Evolutionary conservation across 2,329 filamentous ascomycete species (phyloP), one percentile per base, ranked within the genome.

Genomic region (Fusarium anguioides): DNA sequence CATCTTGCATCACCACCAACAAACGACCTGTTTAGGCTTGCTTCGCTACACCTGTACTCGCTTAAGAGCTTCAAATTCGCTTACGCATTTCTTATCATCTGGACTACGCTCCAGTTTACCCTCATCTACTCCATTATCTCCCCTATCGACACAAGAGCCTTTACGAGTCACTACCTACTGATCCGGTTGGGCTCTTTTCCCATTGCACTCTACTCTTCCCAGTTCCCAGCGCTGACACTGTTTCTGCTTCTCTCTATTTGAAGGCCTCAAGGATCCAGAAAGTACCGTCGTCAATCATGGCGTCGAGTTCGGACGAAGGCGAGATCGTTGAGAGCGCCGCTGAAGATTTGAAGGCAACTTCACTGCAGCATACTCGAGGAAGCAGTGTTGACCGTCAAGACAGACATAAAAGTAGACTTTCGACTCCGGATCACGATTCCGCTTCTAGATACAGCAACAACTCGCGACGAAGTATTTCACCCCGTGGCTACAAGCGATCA

Each of bases 321-420:
- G 93, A 96, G 84, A 93, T 95, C 80, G 82, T 91, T 79, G 92
- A 94, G 81, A 87, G 87, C 81, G 85, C 86, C 81, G 86, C 84
- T 84, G 78, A 78, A 76, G 77, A 83, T 75, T 81, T 81, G 80
- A 96, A 96, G 93, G 92, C 93, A 96, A 92, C 91, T 92, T 90
- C 91, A 89, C 88, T 89, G 86, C 84, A 86, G 85, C 86, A 86
- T 80, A 82, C 87, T 86, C 88, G 89, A 87, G 86, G 89, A 90
- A 89, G 83, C 87, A 89, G 86, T 87, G 90, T 97, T 97, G 92
- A 97, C 93, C 91, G 91, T 88, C 89, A 85, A 86, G 87, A 91
- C 91, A 97, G 93, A 94, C 86, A 81, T 82, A 88, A 86, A 81
- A 84, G 81, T 78, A 86, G 83, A 84, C 76, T 81, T 72, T 86